Conservation (phyloP, 495 filamentous ascomycete species). For the Hyaloscypha bicolor region DNA sequence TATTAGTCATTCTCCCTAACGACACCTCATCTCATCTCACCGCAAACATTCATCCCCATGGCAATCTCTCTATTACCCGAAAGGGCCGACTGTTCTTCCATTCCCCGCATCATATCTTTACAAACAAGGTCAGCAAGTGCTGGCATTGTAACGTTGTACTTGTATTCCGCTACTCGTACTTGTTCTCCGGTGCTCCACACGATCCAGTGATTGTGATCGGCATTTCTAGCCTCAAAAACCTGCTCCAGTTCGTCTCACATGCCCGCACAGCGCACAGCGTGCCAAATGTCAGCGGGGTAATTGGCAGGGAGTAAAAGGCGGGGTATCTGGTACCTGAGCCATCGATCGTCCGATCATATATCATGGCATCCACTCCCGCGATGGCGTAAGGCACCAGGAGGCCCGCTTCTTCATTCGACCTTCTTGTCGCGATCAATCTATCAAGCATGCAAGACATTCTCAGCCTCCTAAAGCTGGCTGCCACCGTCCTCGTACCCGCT, state of each 20-base stretch:
- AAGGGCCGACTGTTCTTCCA: constrained; percentile 9
- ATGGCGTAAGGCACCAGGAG: neutral
- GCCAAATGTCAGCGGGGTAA: neutral
- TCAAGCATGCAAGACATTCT: constrained; percentile 8
- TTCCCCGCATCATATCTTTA: neutral
- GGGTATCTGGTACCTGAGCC: constrained; percentile 5
- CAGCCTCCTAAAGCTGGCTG: neutral
- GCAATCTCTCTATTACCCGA: neutral
- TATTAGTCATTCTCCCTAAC: neutral
- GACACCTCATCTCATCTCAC: neutral
- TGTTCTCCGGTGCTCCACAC: neutral
- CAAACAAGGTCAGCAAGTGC: neutral
- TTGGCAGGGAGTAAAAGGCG: neutral
- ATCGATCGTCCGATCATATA: constrained; percentile 2
- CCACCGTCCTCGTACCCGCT: neutral
- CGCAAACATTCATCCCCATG: neutral
- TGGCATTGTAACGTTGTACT: constrained; percentile 21
- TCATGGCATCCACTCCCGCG: neutral
- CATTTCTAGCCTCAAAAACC: neutral
- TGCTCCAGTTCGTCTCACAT: neutral
- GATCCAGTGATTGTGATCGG: constrained; percentile 1
- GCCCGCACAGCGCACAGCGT: neutral
- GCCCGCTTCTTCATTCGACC: neutral
- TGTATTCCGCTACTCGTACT: neutral
- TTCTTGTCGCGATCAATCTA: neutral